Base-by-base conservation (phyloP, 345 rosid genomes). In the Xanthoceras sorbifolium region DNA sequence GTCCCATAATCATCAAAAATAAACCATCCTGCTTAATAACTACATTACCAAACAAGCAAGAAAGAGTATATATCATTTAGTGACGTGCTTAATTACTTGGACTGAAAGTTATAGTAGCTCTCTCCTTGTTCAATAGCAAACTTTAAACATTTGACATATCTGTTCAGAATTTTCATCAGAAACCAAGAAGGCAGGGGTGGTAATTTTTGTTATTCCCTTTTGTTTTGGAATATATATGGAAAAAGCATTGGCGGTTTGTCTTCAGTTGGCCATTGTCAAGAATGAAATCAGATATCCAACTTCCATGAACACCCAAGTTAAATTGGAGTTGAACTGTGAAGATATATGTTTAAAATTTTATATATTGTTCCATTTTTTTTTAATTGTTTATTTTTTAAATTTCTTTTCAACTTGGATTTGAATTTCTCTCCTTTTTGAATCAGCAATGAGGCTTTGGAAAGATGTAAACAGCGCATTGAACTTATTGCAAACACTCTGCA, bases 401-500 rank as follows among this genome's bases (percentile, higher is more conserved):
- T 12, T 69, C 4, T 31, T 55, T 68, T 44, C n/a, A 14, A 44
- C 64, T 74, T 36, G 67, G 60, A 54, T 29, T n/a, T 15, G 18
- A 73, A 18, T 9, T 36, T 4, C 54, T 40, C 44, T 60, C 61
- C 67, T 77, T 78, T 67, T 73, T 76, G 77, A 68, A 80, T 73
- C 87, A 95, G 99, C 66, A 76, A 80, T 22, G 90, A 86, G 77
- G 94, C 88, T 54, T 59, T 93, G 83, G 88, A 81, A 82, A 87
- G 69, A 85, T 93, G 97, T 78, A 91, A 92, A 80, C 87, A 89
- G 25, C 80, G 81, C 40, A 93, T 92, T 18, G 94, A 93, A 81
- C 85, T 93, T 66, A 89, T 93, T 64, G 96, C 98, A 20, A 87
- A 92, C 80, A 86, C 92, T 36, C 85, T 91, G 57, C 87, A 86